Evolutionary conservation across 169 alveolate genomes (phyloP).

Genomic region (Cryptosporidium felis): DNA sequence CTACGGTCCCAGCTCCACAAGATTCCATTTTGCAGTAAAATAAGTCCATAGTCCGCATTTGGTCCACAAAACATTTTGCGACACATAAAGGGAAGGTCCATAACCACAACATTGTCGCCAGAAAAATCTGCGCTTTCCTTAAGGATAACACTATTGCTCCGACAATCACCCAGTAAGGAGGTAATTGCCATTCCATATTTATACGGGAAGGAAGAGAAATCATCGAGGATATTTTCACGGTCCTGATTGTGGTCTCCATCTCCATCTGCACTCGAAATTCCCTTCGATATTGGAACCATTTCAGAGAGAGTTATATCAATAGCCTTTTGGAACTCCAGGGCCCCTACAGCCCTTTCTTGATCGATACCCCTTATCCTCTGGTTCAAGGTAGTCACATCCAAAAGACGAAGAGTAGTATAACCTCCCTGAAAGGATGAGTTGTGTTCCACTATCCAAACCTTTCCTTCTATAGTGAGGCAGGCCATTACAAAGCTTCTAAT

Average conservation of each 20-base stretch:
- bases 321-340: conserved; percentile 2
- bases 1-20: conserved; percentile 44
- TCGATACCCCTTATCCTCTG: not conserved
- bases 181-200: conserved; percentile 64
- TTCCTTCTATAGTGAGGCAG: conserved; percentile 13
- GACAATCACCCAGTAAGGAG: not conserved
- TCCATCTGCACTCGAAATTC: not conserved
- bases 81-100: conserved; percentile 38
- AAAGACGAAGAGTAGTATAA: not conserved
- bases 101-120: not conserved
- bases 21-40: conserved; percentile 43
- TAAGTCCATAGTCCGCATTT: conserved; percentile 32
- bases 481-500: conserved; percentile 39
- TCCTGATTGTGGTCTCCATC: not conserved
- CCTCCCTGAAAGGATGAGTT: conserved; percentile 4
- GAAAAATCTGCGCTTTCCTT: not conserved
- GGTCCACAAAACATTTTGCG: conserved; percentile 45
- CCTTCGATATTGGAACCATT: not conserved
- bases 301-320: conserved; percentile 52
- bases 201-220: conserved; percentile 14
- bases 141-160: not conserved
- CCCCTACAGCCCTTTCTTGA: not conserved
- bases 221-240: not conserved
- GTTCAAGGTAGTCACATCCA: not conserved
- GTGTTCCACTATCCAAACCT: conserved; percentile 25